A percentile compares a stretch with the other conserved stretches of the same genome.
phyloP scores from a whole-genome alignment of 192 early-diverging fungal species.

The Mortierella claussenii region DNA sequence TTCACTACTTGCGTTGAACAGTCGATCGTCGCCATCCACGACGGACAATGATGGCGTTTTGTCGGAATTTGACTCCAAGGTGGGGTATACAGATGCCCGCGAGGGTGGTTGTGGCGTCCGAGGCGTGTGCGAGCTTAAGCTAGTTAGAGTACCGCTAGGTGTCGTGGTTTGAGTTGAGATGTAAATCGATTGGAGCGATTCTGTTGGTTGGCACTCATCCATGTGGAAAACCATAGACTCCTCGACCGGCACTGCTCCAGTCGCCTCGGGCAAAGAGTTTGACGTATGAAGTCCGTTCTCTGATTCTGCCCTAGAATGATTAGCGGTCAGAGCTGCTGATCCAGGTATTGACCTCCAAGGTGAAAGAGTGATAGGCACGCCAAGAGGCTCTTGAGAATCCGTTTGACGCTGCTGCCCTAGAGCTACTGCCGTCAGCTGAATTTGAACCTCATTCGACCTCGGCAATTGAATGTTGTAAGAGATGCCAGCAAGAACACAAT shows the following conservation, averaged over 20 bases:
- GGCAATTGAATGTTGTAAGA: conserved; percentile 70
- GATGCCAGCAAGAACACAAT: conserved; percentile 74
- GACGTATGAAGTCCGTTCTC: conserved; percentile 17
- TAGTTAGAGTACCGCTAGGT: not conserved
- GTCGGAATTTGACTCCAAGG: conserved; percentile 16
- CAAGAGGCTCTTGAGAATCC: conserved; percentile 30
- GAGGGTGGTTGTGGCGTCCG: not conserved
- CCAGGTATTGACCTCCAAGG: conserved; percentile 44
- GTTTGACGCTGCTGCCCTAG: conserved; percentile 57
- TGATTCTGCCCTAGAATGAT: conserved; percentile 45
- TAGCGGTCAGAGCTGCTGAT: conserved; percentile 28
- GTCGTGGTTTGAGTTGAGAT: conserved; percentile 7
- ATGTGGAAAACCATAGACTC: conserved; percentile 51
- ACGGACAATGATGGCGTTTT: conserved; percentile 23
- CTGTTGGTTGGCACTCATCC: conserved; percentile 39
- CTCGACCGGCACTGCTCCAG: conserved; percentile 17
- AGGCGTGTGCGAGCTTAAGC: not conserved
- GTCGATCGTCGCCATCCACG: conserved; percentile 3
- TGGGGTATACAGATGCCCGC: too few relatives aligned
- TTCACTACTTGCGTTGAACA: conserved; percentile 13
- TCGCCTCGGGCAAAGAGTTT: not conserved
- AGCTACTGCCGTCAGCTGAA: conserved; percentile 69
- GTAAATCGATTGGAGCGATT: conserved; percentile 16
- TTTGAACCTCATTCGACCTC: conserved; percentile 70
- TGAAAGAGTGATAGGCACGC: conserved; percentile 38